Conservation (phyloP, 2,329 filamentous ascomycete species). For the Ophiocordyceps camponoti-saundersi region DNA sequence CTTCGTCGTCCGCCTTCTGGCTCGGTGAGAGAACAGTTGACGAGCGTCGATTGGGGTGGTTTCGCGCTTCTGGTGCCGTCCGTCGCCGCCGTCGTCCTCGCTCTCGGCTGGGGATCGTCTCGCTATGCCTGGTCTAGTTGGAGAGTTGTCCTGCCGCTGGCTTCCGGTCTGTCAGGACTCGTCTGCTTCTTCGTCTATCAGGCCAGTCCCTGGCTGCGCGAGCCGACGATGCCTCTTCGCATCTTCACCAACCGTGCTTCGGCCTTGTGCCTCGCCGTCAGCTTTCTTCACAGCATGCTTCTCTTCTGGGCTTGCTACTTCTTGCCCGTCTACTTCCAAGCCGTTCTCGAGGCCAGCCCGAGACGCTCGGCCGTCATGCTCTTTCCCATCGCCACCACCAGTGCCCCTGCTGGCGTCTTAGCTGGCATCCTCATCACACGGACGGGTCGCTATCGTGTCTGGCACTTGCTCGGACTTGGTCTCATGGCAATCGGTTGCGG, state of each 20-base stretch:
- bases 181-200: constrained; percentile 8
- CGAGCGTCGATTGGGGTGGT: constrained; percentile 23
- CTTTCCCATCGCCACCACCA: constrained; percentile 12
- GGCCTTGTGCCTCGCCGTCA: constrained; percentile 9
- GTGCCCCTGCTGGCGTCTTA: constrained; percentile 10
- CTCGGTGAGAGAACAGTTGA: neutral
- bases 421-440: constrained; percentile 11
- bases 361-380: constrained; percentile 13
- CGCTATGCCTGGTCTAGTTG: constrained; percentile 19
- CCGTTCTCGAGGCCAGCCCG: constrained; percentile 12
- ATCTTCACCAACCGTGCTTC: constrained; percentile 6
- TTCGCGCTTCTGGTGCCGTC: constrained; percentile 19
- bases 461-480: constrained; percentile 17
- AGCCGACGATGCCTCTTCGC: constrained; percentile 5
- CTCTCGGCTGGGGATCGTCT: constrained; percentile 23
- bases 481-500: constrained; percentile 22
- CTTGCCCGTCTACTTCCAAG: constrained; percentile 30
- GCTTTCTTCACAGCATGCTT: constrained; percentile 15
- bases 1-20: constrained; percentile 6
- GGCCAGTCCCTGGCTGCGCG: constrained; percentile 1
- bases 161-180: constrained; percentile 17
- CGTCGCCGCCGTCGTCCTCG: constrained; percentile 10
- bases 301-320: constrained; percentile 15
- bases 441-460: constrained; percentile 12
- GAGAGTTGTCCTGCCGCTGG: constrained; percentile 20